Evolutionary conservation across 192 early-diverging fungal species (phyloP), one percentile per base, ranked within the genome.

Genomic region (Entomortierella parvispora): DNA sequence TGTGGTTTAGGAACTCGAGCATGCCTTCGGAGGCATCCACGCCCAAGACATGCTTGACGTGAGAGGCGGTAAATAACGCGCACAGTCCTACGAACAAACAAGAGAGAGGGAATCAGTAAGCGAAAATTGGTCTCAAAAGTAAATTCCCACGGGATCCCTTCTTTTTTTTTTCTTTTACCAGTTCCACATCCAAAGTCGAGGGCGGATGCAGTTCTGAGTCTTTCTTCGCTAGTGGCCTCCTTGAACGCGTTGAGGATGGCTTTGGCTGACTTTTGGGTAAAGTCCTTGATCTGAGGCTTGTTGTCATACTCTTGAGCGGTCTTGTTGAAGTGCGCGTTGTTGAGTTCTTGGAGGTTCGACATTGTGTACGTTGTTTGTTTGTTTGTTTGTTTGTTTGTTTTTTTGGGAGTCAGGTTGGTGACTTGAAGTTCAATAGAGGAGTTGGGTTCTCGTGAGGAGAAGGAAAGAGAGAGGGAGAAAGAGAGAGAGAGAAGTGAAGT

Each of bases 131-230:
- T 45, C 1, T 47, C 59, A 49, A 62, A 62, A 37, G 25, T 29
- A 29, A 22, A 25, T 29, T 29, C 4, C 5, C 47, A 22, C 47
- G n/a, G n/a, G n/a, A 2, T 49, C 25, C 25, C 25, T 49, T 2
- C 10, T 49, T 49, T 2, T 23, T 46, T 2, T 14, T 46, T 46
- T 46, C 2, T 5, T 49, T 26, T 71, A 66, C 71, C 71, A n/a
- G 57, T 75, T 20, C 71, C 71, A 37, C 63, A 65, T 66, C 71
- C 71, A 45, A 75, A 75, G 46, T 75, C 71, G n/a, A 75, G 58
- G 37, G 44, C 63, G 2, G 37, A 31, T 14, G 71, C 44, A 34
- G 52, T 55, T 23, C 55, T 54, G 50, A 75, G 48, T n/a, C 33
- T 55, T 31, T 75, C 63, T 14, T 61, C 63, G 43, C 58, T 61